Conservation (phyloP, 768 basidiomycete species). For the Pulveroboletus sp. region DNA sequence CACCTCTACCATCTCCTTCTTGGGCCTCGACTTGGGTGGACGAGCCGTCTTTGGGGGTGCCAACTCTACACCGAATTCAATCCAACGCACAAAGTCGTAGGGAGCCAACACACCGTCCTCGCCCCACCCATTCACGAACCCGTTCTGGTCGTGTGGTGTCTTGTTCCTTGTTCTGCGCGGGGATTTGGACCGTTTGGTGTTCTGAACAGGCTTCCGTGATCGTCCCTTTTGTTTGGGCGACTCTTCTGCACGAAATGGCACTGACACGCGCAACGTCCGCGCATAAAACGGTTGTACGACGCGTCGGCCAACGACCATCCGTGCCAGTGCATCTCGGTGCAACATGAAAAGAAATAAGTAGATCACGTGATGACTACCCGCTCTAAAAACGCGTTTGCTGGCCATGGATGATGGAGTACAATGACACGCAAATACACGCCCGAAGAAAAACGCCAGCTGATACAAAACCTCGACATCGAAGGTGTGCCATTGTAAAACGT, state of each 20-base stretch:
- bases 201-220: too few relatives aligned
- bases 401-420: too few relatives aligned
- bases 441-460: conserved; percentile 73
- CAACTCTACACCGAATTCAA: conserved; percentile 2
- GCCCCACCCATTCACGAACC: conserved; percentile 18
- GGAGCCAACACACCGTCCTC: conserved; percentile 17
- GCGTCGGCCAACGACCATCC: conserved; percentile 15
- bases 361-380: conserved; percentile 8
- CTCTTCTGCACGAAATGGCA: too few relatives aligned
- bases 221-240: too few relatives aligned
- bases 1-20: conserved; percentile 2
- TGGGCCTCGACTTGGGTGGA: neutral
- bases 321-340: too few relatives aligned
- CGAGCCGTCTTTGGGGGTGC: conserved; percentile 8
- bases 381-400: neutral
- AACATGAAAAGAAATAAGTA: too few relatives aligned
- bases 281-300: conserved; percentile 12
- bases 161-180: conserved; percentile 1
- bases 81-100: neutral
- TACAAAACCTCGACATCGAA: conserved; percentile 80
- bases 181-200: neutral
- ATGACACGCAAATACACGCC: conserved; percentile 50
- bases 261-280: conserved; percentile 11
- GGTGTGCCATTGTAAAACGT: too few relatives aligned
- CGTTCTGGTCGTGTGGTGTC: neutral